A percentile compares a stretch with the other conserved stretches of the same genome.
phyloP scores from a whole-genome alignment of 2,329 filamentous ascomycete species.

The Ophiostoma triangulosporum region DNA sequence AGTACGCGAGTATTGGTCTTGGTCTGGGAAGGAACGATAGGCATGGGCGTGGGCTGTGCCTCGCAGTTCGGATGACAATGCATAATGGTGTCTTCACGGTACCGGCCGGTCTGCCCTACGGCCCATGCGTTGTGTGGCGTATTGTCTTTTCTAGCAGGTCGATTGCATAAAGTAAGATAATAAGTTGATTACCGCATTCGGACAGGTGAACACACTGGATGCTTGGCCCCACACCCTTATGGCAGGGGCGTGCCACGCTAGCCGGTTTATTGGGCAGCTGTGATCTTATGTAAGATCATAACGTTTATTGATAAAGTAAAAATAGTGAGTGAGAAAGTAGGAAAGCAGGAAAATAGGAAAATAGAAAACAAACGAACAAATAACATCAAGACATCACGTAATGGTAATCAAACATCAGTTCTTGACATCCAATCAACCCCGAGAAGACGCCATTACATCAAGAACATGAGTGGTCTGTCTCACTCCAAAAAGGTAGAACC shows the following conservation, averaged over 20 bases:
- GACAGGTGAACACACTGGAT: neutral
- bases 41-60: neutral
- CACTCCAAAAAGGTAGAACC: neutral
- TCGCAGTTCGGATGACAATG: neutral
- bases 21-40: neutral
- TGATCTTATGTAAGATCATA: neutral
- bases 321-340: too few relatives aligned
- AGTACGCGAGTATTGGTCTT: neutral
- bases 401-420: neutral
- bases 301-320: too few relatives aligned
- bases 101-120: neutral
- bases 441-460: too few relatives aligned
- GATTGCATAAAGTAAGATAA: too few relatives aligned
- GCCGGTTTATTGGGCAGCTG: neutral
- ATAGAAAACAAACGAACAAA: neutral
- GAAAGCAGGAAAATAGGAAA: neutral
- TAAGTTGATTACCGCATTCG: too few relatives aligned
- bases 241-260: neutral
- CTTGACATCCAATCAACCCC: neutral
- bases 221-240: neutral
- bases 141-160: neutral
- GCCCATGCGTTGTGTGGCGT: neutral
- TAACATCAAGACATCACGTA: neutral
- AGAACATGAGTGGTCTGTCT: neutral
- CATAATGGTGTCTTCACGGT: neutral